A percentile compares a stretch with the other conserved stretches of the same genome.
These are phyloP conservation scores for Plantago major DNA, from an alignment of 257 asterid species.

Conservation along the genomic window DNA sequence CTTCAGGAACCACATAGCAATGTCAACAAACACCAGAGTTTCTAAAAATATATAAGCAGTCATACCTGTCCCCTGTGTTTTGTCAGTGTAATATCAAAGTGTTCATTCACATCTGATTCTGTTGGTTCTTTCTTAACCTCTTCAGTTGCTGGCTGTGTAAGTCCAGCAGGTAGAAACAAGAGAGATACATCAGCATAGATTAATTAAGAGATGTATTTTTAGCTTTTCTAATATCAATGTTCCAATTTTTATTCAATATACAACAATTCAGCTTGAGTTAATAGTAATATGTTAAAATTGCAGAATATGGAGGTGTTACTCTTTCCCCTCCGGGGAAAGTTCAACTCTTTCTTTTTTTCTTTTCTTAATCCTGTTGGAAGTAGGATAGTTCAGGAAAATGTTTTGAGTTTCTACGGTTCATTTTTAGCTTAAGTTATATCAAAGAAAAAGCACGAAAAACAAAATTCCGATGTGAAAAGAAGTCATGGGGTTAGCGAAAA, in stretches of 20 bases:
- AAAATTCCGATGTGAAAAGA: background rate
- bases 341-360: no score
- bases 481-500: no score
- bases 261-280: background rate
- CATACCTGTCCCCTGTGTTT: conserved; percentile 93
- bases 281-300: no score
- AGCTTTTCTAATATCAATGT: no score
- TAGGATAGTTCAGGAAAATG: no score
- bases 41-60: conserved; percentile 3
- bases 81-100: conserved; percentile 72
- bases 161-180: conserved; percentile 13
- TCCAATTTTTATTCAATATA: background rate
- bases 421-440: background rate
- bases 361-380: no score
- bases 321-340: no score
- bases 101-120: conserved; percentile 79
- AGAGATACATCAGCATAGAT: background rate
- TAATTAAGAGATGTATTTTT: no score
- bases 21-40: background rate
- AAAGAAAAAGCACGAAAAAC: background rate
- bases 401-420: no score
- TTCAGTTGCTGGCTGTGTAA: conserved; percentile 63
- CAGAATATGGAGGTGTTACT: no score
- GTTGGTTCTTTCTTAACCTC: conserved; percentile 86
- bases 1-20: background rate